A percentile compares a stretch with the other conserved stretches of the same genome.
These are phyloP conservation scores for Moringa oleifera DNA, from an alignment of 345 rosid species.

Conservation along the genomic window DNA sequence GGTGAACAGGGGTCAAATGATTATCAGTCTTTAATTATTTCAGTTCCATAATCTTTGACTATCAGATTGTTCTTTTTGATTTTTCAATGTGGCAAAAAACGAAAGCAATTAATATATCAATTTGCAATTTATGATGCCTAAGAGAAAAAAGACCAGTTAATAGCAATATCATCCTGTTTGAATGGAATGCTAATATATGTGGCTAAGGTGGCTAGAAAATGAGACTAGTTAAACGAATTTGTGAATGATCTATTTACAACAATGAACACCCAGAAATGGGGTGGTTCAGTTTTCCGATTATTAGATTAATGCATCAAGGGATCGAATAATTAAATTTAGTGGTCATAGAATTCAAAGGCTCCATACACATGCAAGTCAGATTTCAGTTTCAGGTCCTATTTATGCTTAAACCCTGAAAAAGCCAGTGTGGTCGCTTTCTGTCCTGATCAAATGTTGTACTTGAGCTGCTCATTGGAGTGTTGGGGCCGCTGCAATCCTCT, in stretches of 20 bases:
- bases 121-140: no score
- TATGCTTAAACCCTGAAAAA: constrained; percentile 53
- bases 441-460: constrained; percentile 52
- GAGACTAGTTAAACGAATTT: no score
- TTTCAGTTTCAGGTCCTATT: constrained; percentile 31
- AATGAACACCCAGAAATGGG: constrained; percentile 15
- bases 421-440: constrained; percentile 66
- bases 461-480: constrained; percentile 52
- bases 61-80: no score
- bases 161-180: no score
- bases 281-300: constrained; percentile 3
- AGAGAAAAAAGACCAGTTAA: no score
- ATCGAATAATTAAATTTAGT: constrained; percentile 10
- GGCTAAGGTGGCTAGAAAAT: no score
- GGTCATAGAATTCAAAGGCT: constrained; percentile 17
- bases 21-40: no score
- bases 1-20: background rate
- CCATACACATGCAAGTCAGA: constrained; percentile 1
- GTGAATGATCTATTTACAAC: constrained; percentile 18
- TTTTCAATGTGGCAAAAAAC: no score
- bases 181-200: background rate
- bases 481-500: constrained; percentile 41
- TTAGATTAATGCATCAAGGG: constrained; percentile 19
- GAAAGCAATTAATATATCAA: no score
- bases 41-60: no score